Conservation (phyloP, 106 monocot genomes). For the Dioscorea zingiberensis region DNA sequence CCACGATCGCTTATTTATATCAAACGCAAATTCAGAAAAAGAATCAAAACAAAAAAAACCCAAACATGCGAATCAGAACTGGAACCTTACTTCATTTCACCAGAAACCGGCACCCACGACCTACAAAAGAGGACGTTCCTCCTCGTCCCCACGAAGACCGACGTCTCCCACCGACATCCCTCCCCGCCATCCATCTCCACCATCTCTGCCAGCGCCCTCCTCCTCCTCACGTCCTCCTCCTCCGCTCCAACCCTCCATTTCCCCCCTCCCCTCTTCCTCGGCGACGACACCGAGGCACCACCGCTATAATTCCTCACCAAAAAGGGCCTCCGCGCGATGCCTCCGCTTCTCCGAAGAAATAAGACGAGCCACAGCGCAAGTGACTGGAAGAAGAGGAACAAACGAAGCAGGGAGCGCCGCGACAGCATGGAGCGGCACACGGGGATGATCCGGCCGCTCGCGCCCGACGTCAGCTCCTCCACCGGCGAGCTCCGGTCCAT, state of each 20-base stretch:
- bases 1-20: no score
- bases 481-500: conserved; percentile 14
- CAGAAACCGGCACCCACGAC: conserved; percentile 43
- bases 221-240: conserved; percentile 43
- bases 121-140: conserved; percentile 75
- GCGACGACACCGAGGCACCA: conserved; percentile 10
- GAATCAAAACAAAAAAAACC: background rate
- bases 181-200: conserved; percentile 22
- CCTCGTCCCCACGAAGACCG: conserved; percentile 44
- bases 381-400: conserved; percentile 53
- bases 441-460: conserved; percentile 73
- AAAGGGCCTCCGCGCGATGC: conserved; percentile 1
- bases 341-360: conserved; percentile 24
- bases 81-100: conserved; percentile 55
- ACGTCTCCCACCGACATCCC: conserved; percentile 21
- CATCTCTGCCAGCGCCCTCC: conserved; percentile 47
- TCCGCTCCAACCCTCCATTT: conserved; percentile 8
- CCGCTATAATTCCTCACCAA: background rate
- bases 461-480: conserved; percentile 71
- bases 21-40: background rate
- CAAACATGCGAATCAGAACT: background rate
- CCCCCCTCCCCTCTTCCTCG: conserved; percentile 11
- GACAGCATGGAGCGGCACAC: conserved; percentile 45
- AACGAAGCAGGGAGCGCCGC: conserved; percentile 25
- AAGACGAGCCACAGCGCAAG: conserved; percentile 63